Evolutionary conservation across 2,329 filamentous ascomycete species (phyloP), one percentile per base, ranked within the genome.

Genomic region (Penicillium concentricum): DNA sequence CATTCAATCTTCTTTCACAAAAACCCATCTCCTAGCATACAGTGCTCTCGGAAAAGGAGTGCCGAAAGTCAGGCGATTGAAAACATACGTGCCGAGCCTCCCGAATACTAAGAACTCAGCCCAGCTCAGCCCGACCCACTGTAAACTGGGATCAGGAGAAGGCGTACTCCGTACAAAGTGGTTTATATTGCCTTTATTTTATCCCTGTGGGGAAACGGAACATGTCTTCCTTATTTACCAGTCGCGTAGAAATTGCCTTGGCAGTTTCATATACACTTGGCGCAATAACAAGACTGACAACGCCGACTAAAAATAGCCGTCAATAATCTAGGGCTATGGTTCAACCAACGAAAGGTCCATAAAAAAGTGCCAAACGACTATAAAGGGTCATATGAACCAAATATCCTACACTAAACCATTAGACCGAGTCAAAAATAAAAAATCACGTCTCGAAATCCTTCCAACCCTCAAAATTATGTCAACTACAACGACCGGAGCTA

Each of bases 401-500:
- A 9, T 5, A 13, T 4, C 2, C 16, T 15, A 44, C 10, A 15
- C 6, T 6, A 28, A 18, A 18, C 4, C 4, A 10, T 5, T 16
- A 30, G 8, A 42, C 32, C n/a, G 16, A 8, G 34, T 9, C 5
- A 16, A 6, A 32, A n/a, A 18, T 8, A 4, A 16, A 30, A 22
- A 10, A 2, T 15, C 15, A 51, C 7, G 7, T n/a, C 35, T 10
- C 13, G 16, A 10, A 22, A 9, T 15, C 10, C 5, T 34, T 32
- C 32, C 13, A 34, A 45, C 32, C 4, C 34, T 20, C 16, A 15
- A 37, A 47, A 41, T 5, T 22, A 52, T 52, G 32, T 24, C 45
- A 51, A 58, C 56, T 32, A 41, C 51, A 16, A 59, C 62, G 8
- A 45, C 60, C 22, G 43, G 55, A 12, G 46, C 55, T 12, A 37